Evolutionary conservation across 768 basidiomycete species (phyloP).

Genomic region (Piloderma croceum): DNA sequence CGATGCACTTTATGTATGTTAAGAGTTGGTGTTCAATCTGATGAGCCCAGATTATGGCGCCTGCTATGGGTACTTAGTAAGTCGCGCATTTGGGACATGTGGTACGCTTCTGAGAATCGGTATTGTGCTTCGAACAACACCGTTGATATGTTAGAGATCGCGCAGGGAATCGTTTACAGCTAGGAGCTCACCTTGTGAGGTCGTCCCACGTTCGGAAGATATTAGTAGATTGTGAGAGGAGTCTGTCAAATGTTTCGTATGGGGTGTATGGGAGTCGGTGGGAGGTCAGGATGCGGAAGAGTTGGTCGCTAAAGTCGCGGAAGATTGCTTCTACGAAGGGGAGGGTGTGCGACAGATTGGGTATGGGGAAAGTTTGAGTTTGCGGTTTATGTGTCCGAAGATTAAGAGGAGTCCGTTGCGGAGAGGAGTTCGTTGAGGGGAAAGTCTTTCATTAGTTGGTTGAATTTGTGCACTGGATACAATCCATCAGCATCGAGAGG

Average conservation of each 20-base stretch:
- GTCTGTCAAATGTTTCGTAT: slow-evolving; percentile 88
- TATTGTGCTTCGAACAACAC: slow-evolving; percentile 90
- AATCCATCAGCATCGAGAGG: not conserved
- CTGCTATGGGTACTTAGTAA: slow-evolving; percentile 96
- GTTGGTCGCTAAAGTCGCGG: slow-evolving; percentile 92
- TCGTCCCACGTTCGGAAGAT: slow-evolving; percentile 90
- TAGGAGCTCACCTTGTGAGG: slow-evolving; percentile 59
- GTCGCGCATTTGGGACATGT: slow-evolving; percentile 99
- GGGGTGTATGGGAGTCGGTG: slow-evolving; percentile 91
- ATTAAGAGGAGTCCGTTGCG: slow-evolving; percentile 88
- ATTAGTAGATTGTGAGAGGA: slow-evolving; percentile 66
- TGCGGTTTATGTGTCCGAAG: slow-evolving; percentile 92
- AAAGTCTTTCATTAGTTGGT: slow-evolving; percentile 98
- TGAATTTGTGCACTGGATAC: slow-evolving; percentile 86
- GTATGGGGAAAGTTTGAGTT: slow-evolving; percentile 92
- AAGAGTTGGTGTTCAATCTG: slow-evolving; percentile 96
- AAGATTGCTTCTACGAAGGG: slow-evolving; percentile 98
- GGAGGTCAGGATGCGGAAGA: slow-evolving; percentile 84
- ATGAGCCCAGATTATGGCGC: slow-evolving; percentile 98
- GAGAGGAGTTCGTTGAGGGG: slow-evolving; percentile 95
- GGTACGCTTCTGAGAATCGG: slow-evolving; percentile 90
- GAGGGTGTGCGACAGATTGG: slow-evolving; percentile 91
- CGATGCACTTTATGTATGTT: slow-evolving; percentile 98
- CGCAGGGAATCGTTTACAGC: not conserved
- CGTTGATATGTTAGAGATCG: not conserved